These are phyloP conservation scores for thale cress (Arabidopsis thaliana) DNA, from an alignment of 345 rosid genomes.

Conservation along the genomic window TAIR10.1 NC_003071.7:17471501-17472000, in stretches of 20 bases:
- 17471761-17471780: not conserved
- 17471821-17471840: not conserved
- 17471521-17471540: not conserved
- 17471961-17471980: conserved; percentile 89
- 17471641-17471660: not conserved
- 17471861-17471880: not conserved
- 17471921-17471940: conserved; percentile 78
- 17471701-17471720: not conserved
- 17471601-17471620: not conserved
- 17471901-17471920: conserved; percentile 79
- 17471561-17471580: too few relatives aligned
- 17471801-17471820: not conserved
- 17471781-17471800: not conserved
- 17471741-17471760: not conserved
- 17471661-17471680: not conserved
- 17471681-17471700: not conserved
- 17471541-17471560: not conserved
- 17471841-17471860: not conserved
- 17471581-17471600: not conserved
- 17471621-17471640: not conserved
- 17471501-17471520: not conserved
- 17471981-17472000: conserved; percentile 83
- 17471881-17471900: conserved; percentile 59
- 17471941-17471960: conserved; percentile 82
- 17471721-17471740: not conserved